Conservation (phyloP, 2,329 filamentous ascomycete species). For the Didymella keratinophila region DNA sequence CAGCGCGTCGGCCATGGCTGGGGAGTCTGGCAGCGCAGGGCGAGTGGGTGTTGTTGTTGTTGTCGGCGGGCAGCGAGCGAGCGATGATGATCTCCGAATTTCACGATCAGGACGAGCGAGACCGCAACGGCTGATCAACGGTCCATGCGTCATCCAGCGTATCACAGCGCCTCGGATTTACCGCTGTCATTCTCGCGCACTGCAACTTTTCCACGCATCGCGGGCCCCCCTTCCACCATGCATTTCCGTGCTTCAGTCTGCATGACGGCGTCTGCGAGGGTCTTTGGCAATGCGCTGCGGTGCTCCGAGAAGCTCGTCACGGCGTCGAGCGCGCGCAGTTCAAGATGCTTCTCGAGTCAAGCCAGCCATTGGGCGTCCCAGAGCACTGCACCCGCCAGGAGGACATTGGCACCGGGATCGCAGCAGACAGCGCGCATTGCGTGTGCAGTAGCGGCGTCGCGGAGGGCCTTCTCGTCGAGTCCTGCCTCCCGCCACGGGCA, state of each 20-base stretch:
- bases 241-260: not conserved
- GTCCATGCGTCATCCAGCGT: conserved; percentile 19
- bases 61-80: not conserved
- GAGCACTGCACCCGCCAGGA: conserved; percentile 1
- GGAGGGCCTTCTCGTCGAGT: conserved; percentile 69
- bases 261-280: conserved; percentile 28
- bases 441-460: not conserved
- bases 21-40: not conserved
- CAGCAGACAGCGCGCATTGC: conserved; percentile 12
- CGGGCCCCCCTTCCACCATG: not conserved
- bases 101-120: not conserved
- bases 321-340: conserved; percentile 7
- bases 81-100: conserved; percentile 1
- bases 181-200: conserved; percentile 13
- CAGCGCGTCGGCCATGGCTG: conserved; percentile 39
- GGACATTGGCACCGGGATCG: not conserved
- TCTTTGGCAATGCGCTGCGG: conserved; percentile 18
- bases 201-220: conserved; percentile 8
- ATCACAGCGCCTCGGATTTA: conserved; percentile 17
- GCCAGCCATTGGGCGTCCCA: conserved; percentile 26
- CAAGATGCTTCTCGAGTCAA: conserved; percentile 25
- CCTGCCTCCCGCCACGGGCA: conserved; percentile 74
- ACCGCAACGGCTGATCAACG: not conserved
- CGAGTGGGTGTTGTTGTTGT: not conserved
- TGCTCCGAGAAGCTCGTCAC: conserved; percentile 12